Evolutionary conservation across 2,329 filamentous ascomycete species (phyloP).

Genomic region (Fusarium equiseti): DNA sequence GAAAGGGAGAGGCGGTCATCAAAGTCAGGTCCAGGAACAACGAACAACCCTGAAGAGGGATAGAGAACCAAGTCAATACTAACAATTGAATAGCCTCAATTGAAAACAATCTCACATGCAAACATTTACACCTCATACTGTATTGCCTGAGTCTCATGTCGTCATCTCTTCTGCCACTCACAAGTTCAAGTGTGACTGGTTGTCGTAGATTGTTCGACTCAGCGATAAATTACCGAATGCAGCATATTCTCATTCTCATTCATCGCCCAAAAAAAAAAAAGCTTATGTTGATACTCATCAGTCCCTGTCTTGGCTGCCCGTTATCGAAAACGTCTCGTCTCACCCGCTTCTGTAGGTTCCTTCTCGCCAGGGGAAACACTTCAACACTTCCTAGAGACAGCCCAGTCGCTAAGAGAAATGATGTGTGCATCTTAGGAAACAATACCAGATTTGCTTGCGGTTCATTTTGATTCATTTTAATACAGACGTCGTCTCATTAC

Average conservation of each 20-base stretch:
- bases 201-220: conserved; percentile 33
- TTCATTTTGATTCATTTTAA: conserved; percentile 21
- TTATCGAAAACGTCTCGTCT: conserved; percentile 39
- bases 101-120: not conserved
- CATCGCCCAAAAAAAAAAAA: not conserved
- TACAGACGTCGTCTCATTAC: conserved; percentile 27
- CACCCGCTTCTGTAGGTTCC: conserved; percentile 7
- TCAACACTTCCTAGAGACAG: conserved; percentile 25
- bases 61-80: not conserved
- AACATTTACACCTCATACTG: not conserved
- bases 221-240: conserved; percentile 30
- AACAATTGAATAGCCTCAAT: not conserved
- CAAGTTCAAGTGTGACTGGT: conserved; percentile 22
- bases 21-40: not conserved
- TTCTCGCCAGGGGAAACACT: conserved; percentile 21
- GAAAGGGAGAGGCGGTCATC: not conserved
- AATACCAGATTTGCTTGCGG: conserved; percentile 20
- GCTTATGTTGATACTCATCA: not conserved
- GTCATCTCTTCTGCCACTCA: not conserved
- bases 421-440: conserved; percentile 8
- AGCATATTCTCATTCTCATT: conserved; percentile 3
- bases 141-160: not conserved
- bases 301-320: conserved; percentile 15
- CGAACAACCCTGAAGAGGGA: not conserved
- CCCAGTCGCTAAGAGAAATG: conserved; percentile 37